phyloP scores from a whole-genome alignment of 73 alveolate genomes.

The Tetrahymena borealis region DNA sequence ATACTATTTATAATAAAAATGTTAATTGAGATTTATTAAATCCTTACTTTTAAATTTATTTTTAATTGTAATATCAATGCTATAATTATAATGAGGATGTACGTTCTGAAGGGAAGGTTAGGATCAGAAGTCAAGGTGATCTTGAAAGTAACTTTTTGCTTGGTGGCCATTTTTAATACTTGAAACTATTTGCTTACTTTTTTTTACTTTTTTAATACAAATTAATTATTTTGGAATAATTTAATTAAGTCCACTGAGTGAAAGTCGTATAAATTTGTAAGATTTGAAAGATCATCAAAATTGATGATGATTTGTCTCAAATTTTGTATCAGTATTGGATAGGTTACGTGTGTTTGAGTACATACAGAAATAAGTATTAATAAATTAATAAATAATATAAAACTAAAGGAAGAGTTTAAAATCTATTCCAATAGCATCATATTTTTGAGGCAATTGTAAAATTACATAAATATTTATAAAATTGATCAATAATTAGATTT shows the following conservation, averaged over 20 bases:
- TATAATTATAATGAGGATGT: not conserved
- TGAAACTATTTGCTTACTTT: not conserved
- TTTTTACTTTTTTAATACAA: not conserved
- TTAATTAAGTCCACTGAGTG: not conserved
- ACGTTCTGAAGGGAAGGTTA: not conserved
- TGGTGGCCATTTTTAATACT: not conserved
- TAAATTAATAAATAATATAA: not conserved
- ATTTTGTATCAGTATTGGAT: not conserved
- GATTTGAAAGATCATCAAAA: not conserved
- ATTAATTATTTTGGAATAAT: not conserved
- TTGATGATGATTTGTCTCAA: not conserved
- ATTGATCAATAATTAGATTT: too few relatives aligned
- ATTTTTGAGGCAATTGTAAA: too few relatives aligned
- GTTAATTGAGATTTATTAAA: slow-evolving; percentile 43
- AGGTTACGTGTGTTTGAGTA: not conserved
- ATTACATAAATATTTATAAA: too few relatives aligned
- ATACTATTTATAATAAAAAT: not conserved
- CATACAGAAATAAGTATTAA: not conserved
- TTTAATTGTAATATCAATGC: too few relatives aligned
- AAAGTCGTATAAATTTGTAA: not conserved
- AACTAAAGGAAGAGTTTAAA: not conserved
- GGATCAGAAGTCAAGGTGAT: not conserved
- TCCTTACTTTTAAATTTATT: slow-evolving; percentile 8
- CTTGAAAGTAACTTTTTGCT: not conserved
- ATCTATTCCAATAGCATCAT: too few relatives aligned